A percentile compares a stretch with the other conserved stretches of the same genome.
Conservation (phyloP, 768 basidiomycete species). For the Strobilomyces dryophilus region DNA sequence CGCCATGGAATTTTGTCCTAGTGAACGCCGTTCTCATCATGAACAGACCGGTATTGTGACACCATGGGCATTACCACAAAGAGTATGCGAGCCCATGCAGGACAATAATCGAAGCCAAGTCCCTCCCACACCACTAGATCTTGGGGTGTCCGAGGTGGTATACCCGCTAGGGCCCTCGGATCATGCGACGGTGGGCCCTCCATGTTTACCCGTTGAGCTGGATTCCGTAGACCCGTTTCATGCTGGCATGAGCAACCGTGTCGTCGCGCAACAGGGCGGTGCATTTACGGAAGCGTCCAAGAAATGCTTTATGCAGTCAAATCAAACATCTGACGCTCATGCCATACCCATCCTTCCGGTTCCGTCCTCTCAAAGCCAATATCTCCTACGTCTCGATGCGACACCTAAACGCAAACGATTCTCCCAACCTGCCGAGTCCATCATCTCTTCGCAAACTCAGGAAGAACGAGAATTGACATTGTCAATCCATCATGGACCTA, state of each 20-base stretch:
- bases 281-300: background rate
- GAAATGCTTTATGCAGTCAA: background rate
- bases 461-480: slow-evolving; percentile 28
- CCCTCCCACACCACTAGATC: background rate
- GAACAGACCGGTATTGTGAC: slow-evolving; percentile 10
- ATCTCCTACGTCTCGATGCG: slow-evolving; percentile 28
- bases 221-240: slow-evolving; percentile 1
- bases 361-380: slow-evolving; percentile 32
- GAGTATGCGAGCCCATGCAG: background rate
- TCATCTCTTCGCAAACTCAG: slow-evolving; percentile 33
- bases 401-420: slow-evolving; percentile 35
- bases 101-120: background rate
- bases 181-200: background rate
- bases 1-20: background rate
- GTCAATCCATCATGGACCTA: slow-evolving; percentile 2
- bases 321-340: slow-evolving; percentile 1
- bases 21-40: background rate
- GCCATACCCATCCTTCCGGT: slow-evolving; percentile 14
- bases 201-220: background rate
- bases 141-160: background rate
- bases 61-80: slow-evolving; percentile 14
- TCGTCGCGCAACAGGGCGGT: background rate
- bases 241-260: background rate
- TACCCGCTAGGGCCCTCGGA: background rate
- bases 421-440: slow-evolving; percentile 15